phyloP scores from a whole-genome alignment of 1,139 yeast species.

The Geotrichum histeridarum region DNA sequence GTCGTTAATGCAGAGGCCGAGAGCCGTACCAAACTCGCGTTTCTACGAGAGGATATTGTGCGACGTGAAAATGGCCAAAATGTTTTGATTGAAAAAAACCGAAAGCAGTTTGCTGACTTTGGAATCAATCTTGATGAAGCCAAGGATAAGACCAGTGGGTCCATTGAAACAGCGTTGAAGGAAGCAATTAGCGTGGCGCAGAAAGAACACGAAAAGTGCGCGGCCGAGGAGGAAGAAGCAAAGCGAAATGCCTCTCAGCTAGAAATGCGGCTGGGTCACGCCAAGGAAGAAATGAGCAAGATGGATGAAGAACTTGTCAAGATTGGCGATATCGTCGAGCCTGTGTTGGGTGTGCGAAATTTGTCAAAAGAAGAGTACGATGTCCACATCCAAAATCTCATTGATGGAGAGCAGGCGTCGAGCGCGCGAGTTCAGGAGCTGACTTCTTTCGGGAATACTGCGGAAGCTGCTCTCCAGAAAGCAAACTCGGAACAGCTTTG shows the following conservation, averaged over 20 bases:
- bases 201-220: conserved; percentile 1
- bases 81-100: conserved; percentile 29
- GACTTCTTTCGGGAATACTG: conserved; percentile 8
- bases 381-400: conserved; percentile 17
- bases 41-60: conserved; percentile 41
- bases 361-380: conserved; percentile 18
- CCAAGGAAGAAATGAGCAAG: conserved; percentile 8
- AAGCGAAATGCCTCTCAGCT: neutral
- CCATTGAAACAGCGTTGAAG: conserved; percentile 4
- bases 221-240: neutral
- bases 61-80: conserved; percentile 33
- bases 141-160: neutral
- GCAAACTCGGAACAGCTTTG: conserved; percentile 9
- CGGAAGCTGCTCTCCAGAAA: conserved; percentile 7
- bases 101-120: conserved; percentile 22
- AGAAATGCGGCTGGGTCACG: conserved; percentile 7
- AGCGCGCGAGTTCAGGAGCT: conserved; percentile 5
- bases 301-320: neutral
- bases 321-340: conserved; percentile 10
- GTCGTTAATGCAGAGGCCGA: conserved; percentile 57
- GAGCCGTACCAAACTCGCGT: conserved; percentile 47
- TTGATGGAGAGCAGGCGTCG: conserved; percentile 2
- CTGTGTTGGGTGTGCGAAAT: conserved; percentile 5
- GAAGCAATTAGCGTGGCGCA: conserved; percentile 6
- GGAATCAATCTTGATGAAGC: conserved; percentile 27